Percentiles rank a stretch among this genome's conserved stretches.
phyloP scores from a whole-genome alignment of 768 basidiomycete genomes.

The Clitopilus passeckerianus region DNA sequence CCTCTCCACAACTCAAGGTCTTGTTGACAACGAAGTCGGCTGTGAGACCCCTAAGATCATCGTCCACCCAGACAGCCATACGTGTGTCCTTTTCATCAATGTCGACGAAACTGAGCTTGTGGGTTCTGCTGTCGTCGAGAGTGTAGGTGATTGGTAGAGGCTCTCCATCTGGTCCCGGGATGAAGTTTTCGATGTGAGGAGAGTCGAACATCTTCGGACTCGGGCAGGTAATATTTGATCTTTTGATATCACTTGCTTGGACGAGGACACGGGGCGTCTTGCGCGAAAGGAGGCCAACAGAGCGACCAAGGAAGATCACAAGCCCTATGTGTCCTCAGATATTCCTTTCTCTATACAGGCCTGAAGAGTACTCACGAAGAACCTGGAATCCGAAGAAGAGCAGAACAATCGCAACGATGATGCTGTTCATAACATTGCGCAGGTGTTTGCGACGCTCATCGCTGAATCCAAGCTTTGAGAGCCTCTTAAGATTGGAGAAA shows the following conservation, averaged over 20 bases:
- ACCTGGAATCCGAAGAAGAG: neutral
- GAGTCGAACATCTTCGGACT: conserved; percentile 8
- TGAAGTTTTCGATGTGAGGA: conserved; percentile 9
- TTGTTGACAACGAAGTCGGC: conserved; percentile 11
- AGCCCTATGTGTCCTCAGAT: neutral
- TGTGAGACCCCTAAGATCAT: conserved; percentile 8
- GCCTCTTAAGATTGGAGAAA: neutral
- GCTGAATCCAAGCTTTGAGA: neutral
- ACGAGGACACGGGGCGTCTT: neutral
- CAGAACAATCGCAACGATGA: neutral
- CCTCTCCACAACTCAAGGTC: conserved; percentile 12
- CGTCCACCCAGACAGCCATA: conserved; percentile 15
- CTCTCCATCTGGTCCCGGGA: conserved; percentile 11
- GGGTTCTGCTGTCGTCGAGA: conserved; percentile 10
- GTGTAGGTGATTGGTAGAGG: conserved; percentile 16
- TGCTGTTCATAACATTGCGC: neutral
- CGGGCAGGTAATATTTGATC: conserved; percentile 1
- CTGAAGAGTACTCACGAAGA: neutral
- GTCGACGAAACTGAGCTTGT: conserved; percentile 13
- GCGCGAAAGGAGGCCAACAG: neutral
- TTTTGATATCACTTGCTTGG: conserved; percentile 2
- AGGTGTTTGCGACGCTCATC: neutral
- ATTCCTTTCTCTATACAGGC: too few species aligned
- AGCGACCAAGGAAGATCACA: neutral
- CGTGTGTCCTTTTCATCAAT: conserved; percentile 15